These are phyloP conservation scores for Nannochloropsis limnetica DNA, from an alignment of 352 stramenopile species.

Conservation along the genomic window DNA sequence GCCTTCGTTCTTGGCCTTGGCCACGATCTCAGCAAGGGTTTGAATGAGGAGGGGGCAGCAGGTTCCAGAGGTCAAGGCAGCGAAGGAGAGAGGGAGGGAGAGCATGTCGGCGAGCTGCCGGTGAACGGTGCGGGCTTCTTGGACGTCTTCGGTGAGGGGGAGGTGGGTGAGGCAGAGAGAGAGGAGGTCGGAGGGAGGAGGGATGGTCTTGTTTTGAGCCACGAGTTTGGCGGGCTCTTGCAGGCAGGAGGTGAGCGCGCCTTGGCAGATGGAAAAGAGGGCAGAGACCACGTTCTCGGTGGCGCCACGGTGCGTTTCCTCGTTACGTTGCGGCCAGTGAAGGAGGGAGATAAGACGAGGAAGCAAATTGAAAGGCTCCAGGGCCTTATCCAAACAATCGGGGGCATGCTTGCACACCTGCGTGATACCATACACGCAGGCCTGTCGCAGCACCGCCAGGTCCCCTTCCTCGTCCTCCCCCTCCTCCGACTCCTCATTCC, in stretches of 20 bases:
- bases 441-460: not conserved
- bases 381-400: not conserved
- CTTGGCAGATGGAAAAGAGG: not conserved
- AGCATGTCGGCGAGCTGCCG: not conserved
- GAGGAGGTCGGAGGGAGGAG: not conserved
- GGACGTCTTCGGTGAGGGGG: constrained; percentile 7
- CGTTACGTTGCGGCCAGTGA: not conserved
- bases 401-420: not conserved
- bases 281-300: constrained; percentile 5
- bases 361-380: not conserved
- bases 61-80: not conserved
- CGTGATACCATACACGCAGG: not conserved
- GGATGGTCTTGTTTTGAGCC: not conserved
- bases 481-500: not conserved
- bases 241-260: not conserved
- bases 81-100: not conserved
- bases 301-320: not conserved
- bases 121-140: constrained; percentile 25
- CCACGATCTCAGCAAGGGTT: not conserved
- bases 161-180: not conserved
- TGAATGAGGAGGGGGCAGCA: not conserved
- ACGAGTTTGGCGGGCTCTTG: not conserved
- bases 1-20: not conserved
- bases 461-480: not conserved
- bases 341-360: not conserved